Evolutionary conservation across 2,329 filamentous ascomycete species (phyloP).

Genomic region (Fusarium stilboides): DNA sequence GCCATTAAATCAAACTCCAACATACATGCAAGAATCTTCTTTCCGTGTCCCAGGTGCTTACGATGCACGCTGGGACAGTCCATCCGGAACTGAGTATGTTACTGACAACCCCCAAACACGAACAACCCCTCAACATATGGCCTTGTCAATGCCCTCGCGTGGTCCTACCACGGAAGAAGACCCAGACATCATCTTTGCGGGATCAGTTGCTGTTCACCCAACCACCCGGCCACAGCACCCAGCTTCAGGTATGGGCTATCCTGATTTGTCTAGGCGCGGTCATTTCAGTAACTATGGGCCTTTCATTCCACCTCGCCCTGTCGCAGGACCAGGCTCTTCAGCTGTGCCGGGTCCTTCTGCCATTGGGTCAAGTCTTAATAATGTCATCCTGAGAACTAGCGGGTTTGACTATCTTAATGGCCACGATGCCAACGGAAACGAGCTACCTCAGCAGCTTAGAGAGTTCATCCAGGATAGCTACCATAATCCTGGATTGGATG

Average conservation of each 20-base stretch:
- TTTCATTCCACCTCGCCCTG: neutral
- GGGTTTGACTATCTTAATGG: slow-evolving; percentile 56
- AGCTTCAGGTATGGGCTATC: slow-evolving; percentile 22
- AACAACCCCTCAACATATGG: slow-evolving; percentile 7
- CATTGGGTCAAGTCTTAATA: slow-evolving; percentile 44
- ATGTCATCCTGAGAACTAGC: slow-evolving; percentile 58
- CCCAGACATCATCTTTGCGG: slow-evolving; percentile 17
- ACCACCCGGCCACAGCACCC: slow-evolving; percentile 10
- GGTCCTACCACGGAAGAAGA: slow-evolving; percentile 13
- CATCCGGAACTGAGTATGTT: slow-evolving; percentile 5
- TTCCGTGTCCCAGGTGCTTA: slow-evolving; percentile 43
- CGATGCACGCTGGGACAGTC: slow-evolving; percentile 41
- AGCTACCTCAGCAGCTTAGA: slow-evolving; percentile 54
- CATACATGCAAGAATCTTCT: neutral
- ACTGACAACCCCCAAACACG: slow-evolving; percentile 9
- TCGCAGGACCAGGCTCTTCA: neutral
- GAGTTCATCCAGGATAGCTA: slow-evolving; percentile 55
- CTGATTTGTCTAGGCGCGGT: slow-evolving; percentile 17
- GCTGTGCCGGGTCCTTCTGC: slow-evolving; percentile 12
- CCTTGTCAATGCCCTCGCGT: neutral
- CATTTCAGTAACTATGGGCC: neutral
- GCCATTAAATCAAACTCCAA: slow-evolving; percentile 6
- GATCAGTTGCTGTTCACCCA: slow-evolving; percentile 9
- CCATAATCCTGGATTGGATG: slow-evolving; percentile 58
- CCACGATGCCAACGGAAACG: slow-evolving; percentile 56